Evolutionary conservation across 1,139 yeast genomes (phyloP).

Genomic region (Hemisphaericaspora lyxosophila): DNA sequence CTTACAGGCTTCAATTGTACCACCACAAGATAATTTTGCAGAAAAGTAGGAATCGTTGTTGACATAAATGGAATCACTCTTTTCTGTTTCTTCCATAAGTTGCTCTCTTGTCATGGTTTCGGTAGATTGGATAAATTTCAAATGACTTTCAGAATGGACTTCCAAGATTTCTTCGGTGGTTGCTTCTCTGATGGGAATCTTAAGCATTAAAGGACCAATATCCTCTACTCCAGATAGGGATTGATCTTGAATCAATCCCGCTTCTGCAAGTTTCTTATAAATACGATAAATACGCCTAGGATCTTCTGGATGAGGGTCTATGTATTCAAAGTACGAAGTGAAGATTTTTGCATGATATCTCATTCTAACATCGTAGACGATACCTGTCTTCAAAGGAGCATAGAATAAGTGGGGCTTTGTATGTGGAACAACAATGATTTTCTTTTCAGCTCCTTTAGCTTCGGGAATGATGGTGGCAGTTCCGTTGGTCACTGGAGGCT

Average conservation of each 20-base stretch:
- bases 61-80: conserved; percentile 92
- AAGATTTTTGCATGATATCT: conserved; percentile 94
- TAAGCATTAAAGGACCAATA: conserved; percentile 84
- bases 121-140: conserved; percentile 73
- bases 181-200: conserved; percentile 90
- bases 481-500: conserved; percentile 3
- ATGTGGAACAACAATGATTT: conserved; percentile 53
- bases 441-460: conserved; percentile 10
- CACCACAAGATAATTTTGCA: conserved; percentile 94
- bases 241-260: conserved; percentile 83
- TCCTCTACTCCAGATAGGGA: conserved; percentile 77
- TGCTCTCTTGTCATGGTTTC: conserved; percentile 77
- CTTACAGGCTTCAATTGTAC: conserved; percentile 92
- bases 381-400: conserved; percentile 81
- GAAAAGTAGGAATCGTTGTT: conserved; percentile 87
- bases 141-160: conserved; percentile 83
- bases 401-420: conserved; percentile 59
- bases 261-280: conserved; percentile 89
- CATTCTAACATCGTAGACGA: conserved; percentile 96
- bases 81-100: conserved; percentile 79
- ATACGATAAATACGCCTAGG: conserved; percentile 94
- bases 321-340: conserved; percentile 88
- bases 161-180: conserved; percentile 78
- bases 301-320: conserved; percentile 99
- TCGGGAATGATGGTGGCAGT: background rate